phyloP scores from a whole-genome alignment of 2,329 filamentous ascomycete species.

The Ophiostoma ips region DNA sequence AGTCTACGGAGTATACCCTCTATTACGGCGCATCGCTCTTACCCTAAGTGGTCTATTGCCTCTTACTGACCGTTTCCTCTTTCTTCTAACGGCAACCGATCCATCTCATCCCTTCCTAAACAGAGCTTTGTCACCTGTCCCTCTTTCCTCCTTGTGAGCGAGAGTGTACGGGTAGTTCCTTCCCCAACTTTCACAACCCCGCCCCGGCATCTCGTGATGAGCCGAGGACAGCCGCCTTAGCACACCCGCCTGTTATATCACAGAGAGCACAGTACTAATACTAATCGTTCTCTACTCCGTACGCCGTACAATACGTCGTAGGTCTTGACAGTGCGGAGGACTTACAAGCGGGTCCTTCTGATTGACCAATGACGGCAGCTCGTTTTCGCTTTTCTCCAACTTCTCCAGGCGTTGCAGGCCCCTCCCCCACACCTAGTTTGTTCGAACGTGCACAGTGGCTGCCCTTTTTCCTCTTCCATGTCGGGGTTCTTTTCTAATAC shows the following conservation, averaged over 20 bases:
- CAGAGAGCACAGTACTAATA: background rate
- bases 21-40: no score
- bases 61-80: no score
- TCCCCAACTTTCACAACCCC: background rate
- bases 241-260: background rate
- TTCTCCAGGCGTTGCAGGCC: background rate
- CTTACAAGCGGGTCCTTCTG: constrained; percentile 5
- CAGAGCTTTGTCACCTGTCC: no score
- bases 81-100: no score
- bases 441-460: background rate
- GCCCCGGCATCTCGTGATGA: constrained; percentile 4
- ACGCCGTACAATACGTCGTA: no score
- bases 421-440: constrained; percentile 1
- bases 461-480: background rate
- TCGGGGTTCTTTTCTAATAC: background rate
- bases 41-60: no score
- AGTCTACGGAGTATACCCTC: no score
- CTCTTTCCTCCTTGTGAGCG: no score
- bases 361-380: constrained; percentile 5
- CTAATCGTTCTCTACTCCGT: no score
- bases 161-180: background rate
- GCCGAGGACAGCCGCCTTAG: constrained; percentile 14
- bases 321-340: no score
- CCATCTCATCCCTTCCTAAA: no score
- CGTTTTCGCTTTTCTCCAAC: background rate